Base-by-base conservation (phyloP, 2,329 filamentous ascomycete genomes). In the Monilinia fructicola region DNA sequence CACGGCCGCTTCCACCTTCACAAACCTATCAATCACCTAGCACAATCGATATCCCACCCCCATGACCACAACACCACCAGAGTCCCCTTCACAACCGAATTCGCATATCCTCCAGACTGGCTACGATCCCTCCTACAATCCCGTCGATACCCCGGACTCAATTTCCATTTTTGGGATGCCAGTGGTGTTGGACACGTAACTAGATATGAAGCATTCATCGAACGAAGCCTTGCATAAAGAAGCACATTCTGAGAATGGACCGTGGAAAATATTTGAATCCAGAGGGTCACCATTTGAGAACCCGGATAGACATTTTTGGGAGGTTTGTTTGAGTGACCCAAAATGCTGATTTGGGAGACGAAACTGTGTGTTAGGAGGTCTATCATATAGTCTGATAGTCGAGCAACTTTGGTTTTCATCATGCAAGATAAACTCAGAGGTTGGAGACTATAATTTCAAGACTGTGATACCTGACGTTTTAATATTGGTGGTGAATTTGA, bases 81-180 rank as follows among this genome's bases (percentile, higher is more conserved):
- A 35, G 9, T 35, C 44, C 31, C 40, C 6, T 60, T 42, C 50
- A 55, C 40, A 44, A 55, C 52, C 16, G 7, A 35, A 18, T 48
- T 55, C 16, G 23, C 50, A n/a, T 2, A 50, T 21, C 26, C 52
- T 26, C 12, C 23, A 4, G 7, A 2, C 21, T 67, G 59, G 65
- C 21, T 64, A 5, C 18, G 26, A 9, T 44, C 58, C 5, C 59
- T 67, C 40, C 44, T 67, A 4, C 52, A 56, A 46, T 64, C 64
- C 9, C 59, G 59, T 16, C 52, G 56, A 48, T 67, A 67, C 35
- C 31, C 26, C 16, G 53, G 59, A 7, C 21, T 67, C n/a, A 58
- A 54, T 54, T 42, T 64, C 9, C 65, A 52, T 28, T 67, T 67
- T 16, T 64, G 58, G 35, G 14, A 53, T 38, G 7, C 38, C 9